Base-by-base conservation (phyloP, 1,139 yeast species). In the Chernovozyma aurita region DNA sequence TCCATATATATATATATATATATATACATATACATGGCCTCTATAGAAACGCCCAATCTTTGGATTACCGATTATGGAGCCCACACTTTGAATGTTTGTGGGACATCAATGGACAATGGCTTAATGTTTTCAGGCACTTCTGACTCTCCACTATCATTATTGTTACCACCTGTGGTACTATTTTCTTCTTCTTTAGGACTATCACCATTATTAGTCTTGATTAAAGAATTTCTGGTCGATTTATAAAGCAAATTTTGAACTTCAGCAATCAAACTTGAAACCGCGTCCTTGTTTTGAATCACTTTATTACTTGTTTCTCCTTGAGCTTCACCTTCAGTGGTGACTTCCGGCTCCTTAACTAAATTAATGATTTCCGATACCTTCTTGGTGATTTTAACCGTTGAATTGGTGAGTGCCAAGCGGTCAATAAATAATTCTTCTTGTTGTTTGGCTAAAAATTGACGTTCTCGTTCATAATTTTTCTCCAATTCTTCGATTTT, bases 11-110 rank as follows among this genome's bases (percentile, higher is more conserved):
- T 8, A 7, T 7, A 14, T 26, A 26, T 14, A 26, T 26, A 26
- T 22, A 16, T 16, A 16, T 9, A 26, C 29, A 14, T 16, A 7
- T 26, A n/a, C 18, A 26, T 12, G 20, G 6, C 13, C 30, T 26
- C 24, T 31, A 34, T 26, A 26, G 15, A 26, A 14, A 7, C 28
- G 28, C 28, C 12, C 6, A 20, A 20, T 9, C 6, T 20, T 20
- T 6, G n/a, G n/a, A n/a, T 11, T 22, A 11, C 25, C 25, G 12
- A 26, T 11, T 16, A 26, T 26, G 75, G 75, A 32, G 84, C 85
- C 97, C 97, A 88, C 47, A 86, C 84, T 57, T 90, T 85, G 59
- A 86, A 88, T 26, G 80, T 65, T 57, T 85, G 94, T 3, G 96
- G 96, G 13, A 86, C 73, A 47, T 84, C 90, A 42, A 84, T 65